Base-by-base conservation (phyloP, 2,329 filamentous ascomycete genomes). In the Seiridium cupressi region DNA sequence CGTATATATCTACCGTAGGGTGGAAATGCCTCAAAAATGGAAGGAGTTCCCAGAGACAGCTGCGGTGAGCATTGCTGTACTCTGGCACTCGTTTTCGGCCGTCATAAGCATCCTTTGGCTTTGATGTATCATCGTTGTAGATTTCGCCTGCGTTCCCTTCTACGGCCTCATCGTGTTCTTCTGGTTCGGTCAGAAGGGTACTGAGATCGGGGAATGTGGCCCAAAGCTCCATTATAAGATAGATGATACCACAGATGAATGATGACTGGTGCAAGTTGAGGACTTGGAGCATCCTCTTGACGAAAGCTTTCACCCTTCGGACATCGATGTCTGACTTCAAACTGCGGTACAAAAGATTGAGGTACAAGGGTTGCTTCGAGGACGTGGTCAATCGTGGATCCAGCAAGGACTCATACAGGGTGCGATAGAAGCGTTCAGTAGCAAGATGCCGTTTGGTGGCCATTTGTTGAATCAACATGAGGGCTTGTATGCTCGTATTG, bases 401-500 rank as follows among this genome's bases (percentile, higher is more conserved):
- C 38, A 98, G 78, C 32, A 99, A 81, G 6, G 93, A 97, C 76
- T 99, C 95, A 74, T 99, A 99, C 2, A 99, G 80, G 8, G 93
- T 97, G 55, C 93, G 86, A 78, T 98, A 99, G 79, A 97, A 99
- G 62, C 95, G 86, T 70, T 99, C 95, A 10, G 89, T 89, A 4
- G 90, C 89, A 58, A 94, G 82, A 68, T 93, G 89, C 72, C 95
- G 92, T 3, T 89, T 86, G 1, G 88, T 82, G 0, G 93, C 91
- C 35, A 99, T 84, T 73, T 98, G 95, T 73, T 98, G 95, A 65
- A 99, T 96, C 53, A 99, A 81, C 78, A 97, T 90, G 65, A 99
- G 84, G 40, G 95, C 94, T 76, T 99, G 95, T 44, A 99, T 92
- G 72, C 93, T 95, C 1, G 95, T 99, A 77, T 98, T 99, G 84